These are phyloP conservation scores for Arthroderma uncinatum DNA, from an alignment of 2,329 filamentous ascomycete genomes.

Conservation along the genomic window DNA sequence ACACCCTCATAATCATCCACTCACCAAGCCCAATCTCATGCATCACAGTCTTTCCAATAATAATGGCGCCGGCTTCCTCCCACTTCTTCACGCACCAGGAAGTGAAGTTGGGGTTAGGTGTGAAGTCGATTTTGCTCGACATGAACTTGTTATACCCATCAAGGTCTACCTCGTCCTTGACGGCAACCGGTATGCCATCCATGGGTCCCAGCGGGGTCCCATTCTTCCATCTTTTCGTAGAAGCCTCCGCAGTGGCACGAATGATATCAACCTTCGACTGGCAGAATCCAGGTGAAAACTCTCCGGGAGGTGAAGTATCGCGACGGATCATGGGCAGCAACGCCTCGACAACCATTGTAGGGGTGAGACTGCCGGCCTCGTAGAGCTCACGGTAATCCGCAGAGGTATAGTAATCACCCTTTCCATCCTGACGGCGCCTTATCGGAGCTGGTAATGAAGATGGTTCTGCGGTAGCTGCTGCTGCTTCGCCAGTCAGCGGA, in stretches of 20 bases:
- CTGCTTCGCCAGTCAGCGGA: constrained; percentile 18
- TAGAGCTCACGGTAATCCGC: constrained; percentile 70
- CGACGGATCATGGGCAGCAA: constrained; percentile 60
- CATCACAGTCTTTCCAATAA: constrained; percentile 68
- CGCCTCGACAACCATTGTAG: constrained; percentile 57
- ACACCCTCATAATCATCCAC: constrained; percentile 15
- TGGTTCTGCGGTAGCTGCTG: constrained; percentile 13
- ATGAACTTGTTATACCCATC: constrained; percentile 57
- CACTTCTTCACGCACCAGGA: constrained; percentile 61
- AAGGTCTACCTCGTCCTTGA: constrained; percentile 71
- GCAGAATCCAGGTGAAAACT: constrained; percentile 64
- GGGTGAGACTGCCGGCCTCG: constrained; percentile 57
- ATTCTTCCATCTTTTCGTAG: constrained; percentile 58
- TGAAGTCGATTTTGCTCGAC: constrained; percentile 53
- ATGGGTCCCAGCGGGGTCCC: constrained; percentile 57
- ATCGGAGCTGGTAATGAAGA: constrained; percentile 22
- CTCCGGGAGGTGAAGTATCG: constrained; percentile 42
- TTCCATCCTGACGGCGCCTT: constrained; percentile 25
- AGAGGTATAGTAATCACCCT: constrained; percentile 51
- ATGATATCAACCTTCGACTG: constrained; percentile 53
- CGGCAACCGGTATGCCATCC: constrained; percentile 70
- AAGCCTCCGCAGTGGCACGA: constrained; percentile 57
- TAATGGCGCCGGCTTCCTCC: constrained; percentile 61
- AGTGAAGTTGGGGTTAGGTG: constrained; percentile 42
- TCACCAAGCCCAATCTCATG: constrained; percentile 63